These are phyloP conservation scores for Chytriomyces confervae DNA, from an alignment of 192 early-diverging fungal species.

Conservation along the genomic window DNA sequence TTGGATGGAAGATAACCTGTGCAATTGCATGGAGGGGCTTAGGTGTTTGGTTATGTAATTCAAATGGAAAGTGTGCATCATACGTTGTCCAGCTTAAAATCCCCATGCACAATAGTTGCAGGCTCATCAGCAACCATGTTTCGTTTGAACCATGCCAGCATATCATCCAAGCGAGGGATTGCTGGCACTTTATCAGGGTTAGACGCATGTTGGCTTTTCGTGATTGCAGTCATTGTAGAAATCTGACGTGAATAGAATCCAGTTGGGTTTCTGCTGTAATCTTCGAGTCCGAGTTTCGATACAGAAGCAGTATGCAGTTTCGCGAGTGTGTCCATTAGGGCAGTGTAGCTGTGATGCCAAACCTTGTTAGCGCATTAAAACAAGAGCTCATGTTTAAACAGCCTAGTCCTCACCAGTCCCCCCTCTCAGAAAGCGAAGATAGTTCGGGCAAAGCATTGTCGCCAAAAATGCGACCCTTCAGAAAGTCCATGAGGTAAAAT, in stretches of 20 bases:
- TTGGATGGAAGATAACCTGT: background rate
- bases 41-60: background rate
- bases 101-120: conserved; percentile 83
- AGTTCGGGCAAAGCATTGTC: conserved; percentile 47
- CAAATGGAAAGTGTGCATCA: background rate
- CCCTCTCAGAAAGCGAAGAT: conserved; percentile 13
- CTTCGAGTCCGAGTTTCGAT: conserved; percentile 65
- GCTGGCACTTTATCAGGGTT: conserved; percentile 65
- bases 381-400: conserved; percentile 1
- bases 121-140: conserved; percentile 72
- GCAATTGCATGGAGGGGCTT: too few relatives aligned
- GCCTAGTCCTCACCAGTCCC: conserved; percentile 29
- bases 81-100: conserved; percentile 78
- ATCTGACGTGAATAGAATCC: conserved; percentile 91
- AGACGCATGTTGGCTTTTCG: conserved; percentile 66
- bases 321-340: conserved; percentile 78
- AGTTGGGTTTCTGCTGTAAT: conserved; percentile 64
- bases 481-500: conserved; percentile 97
- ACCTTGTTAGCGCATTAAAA: conserved; percentile 1
- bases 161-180: conserved; percentile 69
- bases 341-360: conserved; percentile 37
- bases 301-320: conserved; percentile 79
- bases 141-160: conserved; percentile 75
- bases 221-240: conserved; percentile 66
- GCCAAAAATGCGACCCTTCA: conserved; percentile 86